These are phyloP conservation scores for Spencermartinsiella europaea DNA, from an alignment of 805 yeast species.

Conservation along the genomic window DNA sequence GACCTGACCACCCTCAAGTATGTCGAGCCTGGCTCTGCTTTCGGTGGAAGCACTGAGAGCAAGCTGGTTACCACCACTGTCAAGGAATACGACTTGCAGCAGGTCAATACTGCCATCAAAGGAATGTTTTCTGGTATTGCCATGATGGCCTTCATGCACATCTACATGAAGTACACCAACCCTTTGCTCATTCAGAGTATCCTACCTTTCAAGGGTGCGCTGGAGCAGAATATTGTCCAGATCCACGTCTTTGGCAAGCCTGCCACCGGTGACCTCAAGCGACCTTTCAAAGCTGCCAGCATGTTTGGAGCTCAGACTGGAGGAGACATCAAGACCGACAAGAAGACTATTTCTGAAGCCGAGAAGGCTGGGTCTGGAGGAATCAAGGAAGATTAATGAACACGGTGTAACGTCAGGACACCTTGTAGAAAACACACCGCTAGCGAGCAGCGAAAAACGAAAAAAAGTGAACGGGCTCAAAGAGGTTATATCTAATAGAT, in stretches of 20 bases:
- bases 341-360: conserved; percentile 77
- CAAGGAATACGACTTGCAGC: conserved; percentile 89
- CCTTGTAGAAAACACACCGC: too few relatives aligned
- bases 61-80: conserved; percentile 85
- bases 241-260: conserved; percentile 81
- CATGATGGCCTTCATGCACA: conserved; percentile 98
- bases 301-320: conserved; percentile 57
- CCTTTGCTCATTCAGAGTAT: conserved; percentile 94
- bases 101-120: conserved; percentile 73
- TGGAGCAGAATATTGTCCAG: conserved; percentile 85
- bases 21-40: conserved; percentile 75
- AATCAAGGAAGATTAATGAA: conserved; percentile 68
- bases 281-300: conserved; percentile 91
- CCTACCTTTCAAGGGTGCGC: conserved; percentile 81
- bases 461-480: not conserved
- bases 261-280: conserved; percentile 85
- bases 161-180: conserved; percentile 95
- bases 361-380: conserved; percentile 79
- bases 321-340: conserved; percentile 67
- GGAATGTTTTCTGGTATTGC: conserved; percentile 84
- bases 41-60: conserved; percentile 64
- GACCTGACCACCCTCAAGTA: conserved; percentile 86
- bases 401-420: too few relatives aligned
- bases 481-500: not conserved
- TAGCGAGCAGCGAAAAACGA: not conserved